Evolutionary conservation across 306 rosid genomes (phyloP).

Genomic region (Lablab purpureus): DNA sequence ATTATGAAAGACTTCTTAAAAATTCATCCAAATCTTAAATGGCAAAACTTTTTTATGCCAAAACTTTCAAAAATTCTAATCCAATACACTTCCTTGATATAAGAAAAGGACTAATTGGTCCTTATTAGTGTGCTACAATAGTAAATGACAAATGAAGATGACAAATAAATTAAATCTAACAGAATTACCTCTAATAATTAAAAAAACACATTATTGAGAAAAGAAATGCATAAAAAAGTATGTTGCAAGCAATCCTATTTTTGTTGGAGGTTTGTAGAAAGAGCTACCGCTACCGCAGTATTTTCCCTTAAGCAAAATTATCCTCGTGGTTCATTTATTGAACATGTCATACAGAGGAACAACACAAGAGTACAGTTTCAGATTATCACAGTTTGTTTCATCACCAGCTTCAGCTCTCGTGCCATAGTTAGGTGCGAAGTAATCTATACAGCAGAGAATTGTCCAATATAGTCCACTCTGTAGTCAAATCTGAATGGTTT

Average conservation of each 20-base stretch:
- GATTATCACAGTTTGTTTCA: conserved; percentile 27
- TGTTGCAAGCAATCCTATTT: not conserved
- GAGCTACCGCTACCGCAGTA: not conserved
- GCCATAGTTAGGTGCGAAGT: not conserved
- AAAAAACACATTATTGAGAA: not conserved
- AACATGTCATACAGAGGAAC: not conserved
- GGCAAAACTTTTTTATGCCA: no score
- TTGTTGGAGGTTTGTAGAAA: not conserved
- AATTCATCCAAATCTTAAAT: no score
- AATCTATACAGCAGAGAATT: conserved; percentile 40
- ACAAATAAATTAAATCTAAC: not conserved
- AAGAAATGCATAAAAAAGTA: not conserved
- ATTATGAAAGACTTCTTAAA: no score
- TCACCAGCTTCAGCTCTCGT: conserved; percentile 5
- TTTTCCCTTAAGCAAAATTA: not conserved
- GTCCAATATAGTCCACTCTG: conserved; percentile 19
- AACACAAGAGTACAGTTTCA: conserved; percentile 21
- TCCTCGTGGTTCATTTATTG: conserved; percentile 29
- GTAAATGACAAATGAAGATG: not conserved
- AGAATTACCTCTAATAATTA: not conserved
- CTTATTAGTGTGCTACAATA: not conserved
- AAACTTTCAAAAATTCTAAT: no score
- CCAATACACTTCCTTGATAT: no score
- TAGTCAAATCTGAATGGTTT: conserved; percentile 27
- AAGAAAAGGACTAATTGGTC: not conserved